phyloP scores from a whole-genome alignment of 129 eudicot genomes.

The Pseudognaphalium luteoalbum region DNA sequence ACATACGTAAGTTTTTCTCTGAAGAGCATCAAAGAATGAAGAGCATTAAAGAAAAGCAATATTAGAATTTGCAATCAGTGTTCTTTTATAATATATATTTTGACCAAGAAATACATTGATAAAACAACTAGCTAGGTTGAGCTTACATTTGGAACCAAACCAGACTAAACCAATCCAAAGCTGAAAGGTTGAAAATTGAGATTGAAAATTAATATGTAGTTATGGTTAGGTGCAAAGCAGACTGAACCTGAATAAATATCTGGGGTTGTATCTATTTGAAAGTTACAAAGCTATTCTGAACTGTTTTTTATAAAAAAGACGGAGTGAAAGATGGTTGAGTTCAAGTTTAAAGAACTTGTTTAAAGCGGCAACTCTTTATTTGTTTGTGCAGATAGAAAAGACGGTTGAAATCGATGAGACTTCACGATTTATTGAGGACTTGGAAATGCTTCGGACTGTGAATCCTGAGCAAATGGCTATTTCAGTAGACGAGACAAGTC shows the following conservation, averaged over 20 bases:
- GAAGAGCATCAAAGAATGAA: no score
- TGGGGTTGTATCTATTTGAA: no score
- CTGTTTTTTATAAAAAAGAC: no score
- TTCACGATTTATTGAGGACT: slow-evolving; percentile 68
- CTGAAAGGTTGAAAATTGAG: not conserved
- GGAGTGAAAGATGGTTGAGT: no score
- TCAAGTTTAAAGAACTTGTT: not conserved
- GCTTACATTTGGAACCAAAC: not conserved
- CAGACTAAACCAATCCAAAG: not conserved
- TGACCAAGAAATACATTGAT: not conserved
- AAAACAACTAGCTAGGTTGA: not conserved
- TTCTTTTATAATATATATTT: not conserved
- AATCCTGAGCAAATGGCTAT: slow-evolving; percentile 52
- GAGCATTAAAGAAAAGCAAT: no score
- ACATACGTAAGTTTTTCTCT: no score
- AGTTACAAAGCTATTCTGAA: no score
- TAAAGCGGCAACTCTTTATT: not conserved
- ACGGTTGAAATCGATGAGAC: slow-evolving; percentile 87
- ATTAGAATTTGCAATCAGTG: not conserved
- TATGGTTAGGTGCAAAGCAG: no score
- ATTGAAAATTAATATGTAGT: no score
- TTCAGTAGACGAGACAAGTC: slow-evolving; percentile 67
- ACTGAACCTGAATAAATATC: no score
- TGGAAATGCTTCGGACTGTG: slow-evolving; percentile 69
- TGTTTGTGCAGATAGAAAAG: slow-evolving; percentile 58